phyloP scores from a whole-genome alignment of 2,329 filamentous ascomycete genomes.

The Hypomyces perniciosus region DNA sequence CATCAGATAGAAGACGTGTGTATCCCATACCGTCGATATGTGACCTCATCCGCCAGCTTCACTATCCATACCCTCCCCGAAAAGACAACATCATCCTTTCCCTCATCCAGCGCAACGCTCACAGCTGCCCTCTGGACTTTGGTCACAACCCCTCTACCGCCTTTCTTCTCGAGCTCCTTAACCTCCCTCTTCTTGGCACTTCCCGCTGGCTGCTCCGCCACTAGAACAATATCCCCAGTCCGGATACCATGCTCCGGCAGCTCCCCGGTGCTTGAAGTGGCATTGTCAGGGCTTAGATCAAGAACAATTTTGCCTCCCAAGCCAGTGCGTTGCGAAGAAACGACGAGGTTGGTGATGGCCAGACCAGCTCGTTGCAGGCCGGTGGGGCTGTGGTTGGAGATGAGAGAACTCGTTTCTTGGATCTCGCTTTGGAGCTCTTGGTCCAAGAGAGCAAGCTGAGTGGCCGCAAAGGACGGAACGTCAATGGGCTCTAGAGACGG shows the following conservation, averaged over 20 bases:
- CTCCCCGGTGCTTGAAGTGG: conserved; percentile 48
- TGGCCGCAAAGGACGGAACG: conserved; percentile 61
- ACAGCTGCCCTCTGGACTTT: conserved; percentile 54
- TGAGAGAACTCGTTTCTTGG: conserved; percentile 60
- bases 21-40: conserved; percentile 45
- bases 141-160: conserved; percentile 64
- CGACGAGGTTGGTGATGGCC: conserved; percentile 68
- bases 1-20: neutral
- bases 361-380: conserved; percentile 71
- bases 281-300: conserved; percentile 70
- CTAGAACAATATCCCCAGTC: conserved; percentile 69
- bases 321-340: conserved; percentile 75
- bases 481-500: conserved; percentile 42
- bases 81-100: conserved; percentile 42
- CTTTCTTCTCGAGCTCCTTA: conserved; percentile 61
- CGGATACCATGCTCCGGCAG: conserved; percentile 71
- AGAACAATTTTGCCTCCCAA: conserved; percentile 86
- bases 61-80: conserved; percentile 55
- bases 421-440: conserved; percentile 68
- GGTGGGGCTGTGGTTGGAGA: conserved; percentile 61
- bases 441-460: conserved; percentile 65
- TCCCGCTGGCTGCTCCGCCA: conserved; percentile 69
- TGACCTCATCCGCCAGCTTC: conserved; percentile 64
- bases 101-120: conserved; percentile 64
- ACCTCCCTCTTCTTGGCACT: conserved; percentile 68